Evolutionary conservation across 345 rosid species (phyloP), one percentile per base, ranked within the genome.

Genomic region (Populus ilicifolia): DNA sequence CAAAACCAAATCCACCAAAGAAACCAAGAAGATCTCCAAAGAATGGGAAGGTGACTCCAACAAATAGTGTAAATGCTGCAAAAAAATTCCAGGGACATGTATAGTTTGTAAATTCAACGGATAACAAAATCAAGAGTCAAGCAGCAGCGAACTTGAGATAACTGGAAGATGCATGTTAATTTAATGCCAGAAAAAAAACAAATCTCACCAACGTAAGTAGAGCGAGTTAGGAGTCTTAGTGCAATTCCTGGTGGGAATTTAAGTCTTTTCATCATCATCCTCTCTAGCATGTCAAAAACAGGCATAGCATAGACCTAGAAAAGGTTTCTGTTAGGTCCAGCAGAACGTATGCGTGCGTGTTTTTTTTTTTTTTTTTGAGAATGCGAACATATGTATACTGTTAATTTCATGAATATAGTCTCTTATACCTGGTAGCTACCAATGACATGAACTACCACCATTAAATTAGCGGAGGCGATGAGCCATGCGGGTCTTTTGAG

Each of bases 1-100:
- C 94, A 81, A 92, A 93, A 17, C 98, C 95, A 76, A 96, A 96
- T 80, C 98, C 98, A 23, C 99, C 99, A 68, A 96, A 96, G 87
- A 92, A 96, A 56, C 98, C 98, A 77, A 96, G 89, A 79, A 96
- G 92, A 81, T 96, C 99, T 67, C 99, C 98, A 41, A 96, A 92
- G 87, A 96, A 96, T 1, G 98, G 98, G 82, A 96, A 96, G 4
- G 90, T 92, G 70, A 93, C 92, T 85, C 94, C 99, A 61, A 86
- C 48, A 61, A 96, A 90, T 63, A 96, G 80, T 20, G 98, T 93
- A 78, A 96, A 88, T 67, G 95, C 99, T 92, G 96, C 84, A 69
- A 70, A 10, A 5, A 25, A 25, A 27, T 27, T 27, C 18, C 9
- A 44, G 41, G 39, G 38, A 30, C 36, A 43, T 44, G 20, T 3